phyloP scores from a whole-genome alignment of 345 rosid species.

The Corchorus capsularis region DNA sequence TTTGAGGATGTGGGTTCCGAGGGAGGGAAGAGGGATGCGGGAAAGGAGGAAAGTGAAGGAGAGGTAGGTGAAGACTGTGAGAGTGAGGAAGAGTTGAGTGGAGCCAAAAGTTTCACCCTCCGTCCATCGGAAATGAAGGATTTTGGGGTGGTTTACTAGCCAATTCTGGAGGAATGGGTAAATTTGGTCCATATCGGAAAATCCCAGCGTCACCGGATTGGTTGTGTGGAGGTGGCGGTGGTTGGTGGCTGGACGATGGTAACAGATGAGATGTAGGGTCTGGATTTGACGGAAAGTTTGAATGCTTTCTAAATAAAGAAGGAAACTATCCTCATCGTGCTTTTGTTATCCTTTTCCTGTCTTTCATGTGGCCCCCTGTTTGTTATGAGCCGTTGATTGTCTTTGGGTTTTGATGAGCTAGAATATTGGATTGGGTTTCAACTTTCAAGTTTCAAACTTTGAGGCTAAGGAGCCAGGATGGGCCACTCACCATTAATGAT shows the following conservation, averaged over 20 bases:
- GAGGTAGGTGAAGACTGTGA: slow-evolving; percentile 53
- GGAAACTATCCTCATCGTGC: no score
- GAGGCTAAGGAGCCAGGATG: neutral
- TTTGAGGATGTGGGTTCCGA: slow-evolving; percentile 50
- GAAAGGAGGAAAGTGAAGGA: slow-evolving; percentile 54
- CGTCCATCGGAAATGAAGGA: slow-evolving; percentile 61
- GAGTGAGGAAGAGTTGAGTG: slow-evolving; percentile 49
- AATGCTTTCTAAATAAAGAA: no score
- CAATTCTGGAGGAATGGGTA: slow-evolving; percentile 42
- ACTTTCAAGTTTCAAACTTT: neutral
- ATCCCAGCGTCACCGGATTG: neutral
- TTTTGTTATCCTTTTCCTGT: no score
- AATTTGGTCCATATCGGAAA: slow-evolving; percentile 15
- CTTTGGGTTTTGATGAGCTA: neutral
- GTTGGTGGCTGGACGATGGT: neutral
- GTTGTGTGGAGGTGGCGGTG: neutral
- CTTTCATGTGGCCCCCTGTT: no score
- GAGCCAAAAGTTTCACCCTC: slow-evolving; percentile 62
- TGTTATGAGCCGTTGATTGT: no score
- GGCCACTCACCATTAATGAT: neutral
- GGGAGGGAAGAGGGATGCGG: slow-evolving; percentile 29
- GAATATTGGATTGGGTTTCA: neutral
- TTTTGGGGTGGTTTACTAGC: slow-evolving; percentile 65
- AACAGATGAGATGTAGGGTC: no score
- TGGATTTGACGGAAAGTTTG: no score